Evolutionary conservation across 176 grass and related monocot species (phyloP), one percentile per base, ranked within the genome.

Genomic region (Zoysia japonica): DNA sequence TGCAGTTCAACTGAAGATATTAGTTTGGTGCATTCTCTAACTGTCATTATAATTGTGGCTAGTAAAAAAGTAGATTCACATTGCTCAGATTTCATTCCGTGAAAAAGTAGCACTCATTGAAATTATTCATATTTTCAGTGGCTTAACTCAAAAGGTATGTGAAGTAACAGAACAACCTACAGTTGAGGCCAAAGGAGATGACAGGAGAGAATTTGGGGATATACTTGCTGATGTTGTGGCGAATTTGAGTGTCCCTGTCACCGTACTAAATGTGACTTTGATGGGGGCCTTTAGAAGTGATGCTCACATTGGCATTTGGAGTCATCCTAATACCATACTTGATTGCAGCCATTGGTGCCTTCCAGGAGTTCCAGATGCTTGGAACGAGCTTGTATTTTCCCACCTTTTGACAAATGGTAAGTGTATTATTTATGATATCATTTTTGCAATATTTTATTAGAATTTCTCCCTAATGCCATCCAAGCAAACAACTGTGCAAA

Each of bases 261-360:
- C 90, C 14, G 55, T 94, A 28, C 66, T 98, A 41, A 98, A 98
- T 85, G 90, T 98, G 52, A 92, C 96, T 71, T 90, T 87, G 46
- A 98, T 97, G 93, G 92, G 95, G 28, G 88, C 92, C 62, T 90
- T 87, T 41, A 85, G 92, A 72, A 98, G 96, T 85, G 96, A 98
- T 85, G 96, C 92, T 2, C 96, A 98, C 74, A 89, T 98, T 47
- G 92, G 96, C 47, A 89, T 87, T 46, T 98, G 87, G 89, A 94
- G 87, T 57, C 88, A 98, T 82, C 96, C 96, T 68, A 88, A 79
- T 44, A 94, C 96, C 46, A 78, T 97, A 80, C 85, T 94, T 19
- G 95, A 97, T 83, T 97, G 95, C 80, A 97, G 92, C 75, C 95
- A 97, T 75, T 94, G 95, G 95, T 97, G 95, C 70, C 87, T 97